phyloP scores from a whole-genome alignment of 495 filamentous ascomycete genomes.

The Hyaloscypha hepaticicola region DNA sequence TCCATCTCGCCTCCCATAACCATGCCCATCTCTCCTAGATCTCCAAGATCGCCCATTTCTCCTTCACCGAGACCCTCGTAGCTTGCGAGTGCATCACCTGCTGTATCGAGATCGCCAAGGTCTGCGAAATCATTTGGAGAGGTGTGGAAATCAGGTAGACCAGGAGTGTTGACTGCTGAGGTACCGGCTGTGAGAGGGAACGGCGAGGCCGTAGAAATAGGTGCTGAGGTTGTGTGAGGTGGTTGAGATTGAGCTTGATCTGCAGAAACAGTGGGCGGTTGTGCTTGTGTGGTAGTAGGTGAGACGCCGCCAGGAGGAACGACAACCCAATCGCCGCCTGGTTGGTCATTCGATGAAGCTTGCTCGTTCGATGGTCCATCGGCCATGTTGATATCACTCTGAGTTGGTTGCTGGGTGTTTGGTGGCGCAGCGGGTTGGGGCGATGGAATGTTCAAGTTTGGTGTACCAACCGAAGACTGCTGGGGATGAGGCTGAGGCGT shows the following conservation, averaged over 20 bases:
- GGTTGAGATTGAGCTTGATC: background rate
- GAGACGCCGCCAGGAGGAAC: constrained; percentile 47
- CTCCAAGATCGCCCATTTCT: constrained; percentile 30
- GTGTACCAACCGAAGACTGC: constrained; percentile 48
- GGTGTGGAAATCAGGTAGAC: constrained; percentile 36
- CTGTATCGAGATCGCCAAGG: constrained; percentile 45
- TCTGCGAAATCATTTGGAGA: constrained; percentile 50
- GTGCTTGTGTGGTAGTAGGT: constrained; percentile 25
- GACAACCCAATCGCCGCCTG: constrained; percentile 52
- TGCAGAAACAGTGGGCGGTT: constrained; percentile 4
- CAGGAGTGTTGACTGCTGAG: constrained; percentile 34
- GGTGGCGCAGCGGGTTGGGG: constrained; percentile 11
- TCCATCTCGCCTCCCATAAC: constrained; percentile 49
- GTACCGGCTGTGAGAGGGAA: constrained; percentile 15
- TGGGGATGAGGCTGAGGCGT: constrained; percentile 39
- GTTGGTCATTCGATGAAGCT: constrained; percentile 30
- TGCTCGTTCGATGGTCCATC: constrained; percentile 25
- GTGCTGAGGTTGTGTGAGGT: constrained; percentile 5
- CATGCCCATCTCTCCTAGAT: constrained; percentile 42
- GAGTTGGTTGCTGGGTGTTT: background rate
- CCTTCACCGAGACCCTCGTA: constrained; percentile 31
- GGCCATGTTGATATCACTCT: constrained; percentile 45
- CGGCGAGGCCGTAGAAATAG: constrained; percentile 16
- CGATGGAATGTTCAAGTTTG: constrained; percentile 24
- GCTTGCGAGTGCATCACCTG: constrained; percentile 42